Conservation (phyloP, 257 asterid genomes). For the Jacaranda copaia region DNA sequence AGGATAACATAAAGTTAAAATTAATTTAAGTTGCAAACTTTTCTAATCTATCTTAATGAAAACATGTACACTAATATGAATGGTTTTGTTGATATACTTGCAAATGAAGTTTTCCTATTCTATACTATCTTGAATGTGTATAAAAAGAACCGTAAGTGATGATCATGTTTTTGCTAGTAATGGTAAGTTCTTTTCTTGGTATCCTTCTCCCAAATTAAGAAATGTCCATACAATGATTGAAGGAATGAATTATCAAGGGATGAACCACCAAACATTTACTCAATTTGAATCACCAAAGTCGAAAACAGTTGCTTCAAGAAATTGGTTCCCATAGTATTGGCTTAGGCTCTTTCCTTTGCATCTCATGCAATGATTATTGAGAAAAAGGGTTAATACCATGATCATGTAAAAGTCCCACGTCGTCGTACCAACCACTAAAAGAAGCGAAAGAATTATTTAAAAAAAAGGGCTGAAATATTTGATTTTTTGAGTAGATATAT, state of each 20-base stretch:
- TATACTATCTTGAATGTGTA: constrained; percentile 24
- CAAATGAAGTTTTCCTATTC: constrained; percentile 25
- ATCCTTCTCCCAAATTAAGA: constrained; percentile 12
- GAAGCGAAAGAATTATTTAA: not conserved
- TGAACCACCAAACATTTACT: constrained; percentile 40
- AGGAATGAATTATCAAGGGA: constrained; percentile 7
- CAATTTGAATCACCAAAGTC: constrained; percentile 42
- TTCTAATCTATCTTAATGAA: not conserved
- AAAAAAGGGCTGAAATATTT: not conserved
- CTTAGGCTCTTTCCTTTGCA: constrained; percentile 29
- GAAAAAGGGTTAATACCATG: constrained; percentile 21
- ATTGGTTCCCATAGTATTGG: constrained; percentile 46
- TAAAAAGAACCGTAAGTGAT: not conserved
- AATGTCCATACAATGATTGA: constrained; percentile 31
- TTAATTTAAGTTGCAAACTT: not conserved
- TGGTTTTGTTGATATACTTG: constrained; percentile 14
- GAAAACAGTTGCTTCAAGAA: constrained; percentile 63
- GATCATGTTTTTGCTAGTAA: constrained; percentile 17
- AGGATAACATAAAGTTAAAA: not conserved
- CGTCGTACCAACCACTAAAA: not conserved
- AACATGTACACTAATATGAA: not conserved
- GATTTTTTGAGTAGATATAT: not conserved
- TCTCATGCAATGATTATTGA: constrained; percentile 37
- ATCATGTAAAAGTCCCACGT: constrained; percentile 14
- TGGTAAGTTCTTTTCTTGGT: not conserved